A percentile compares a stretch with the other conserved stretches of the same genome.
These are phyloP conservation scores for Salix arbutifolia DNA, from an alignment of 345 rosid genomes.

Conservation along the genomic window DNA sequence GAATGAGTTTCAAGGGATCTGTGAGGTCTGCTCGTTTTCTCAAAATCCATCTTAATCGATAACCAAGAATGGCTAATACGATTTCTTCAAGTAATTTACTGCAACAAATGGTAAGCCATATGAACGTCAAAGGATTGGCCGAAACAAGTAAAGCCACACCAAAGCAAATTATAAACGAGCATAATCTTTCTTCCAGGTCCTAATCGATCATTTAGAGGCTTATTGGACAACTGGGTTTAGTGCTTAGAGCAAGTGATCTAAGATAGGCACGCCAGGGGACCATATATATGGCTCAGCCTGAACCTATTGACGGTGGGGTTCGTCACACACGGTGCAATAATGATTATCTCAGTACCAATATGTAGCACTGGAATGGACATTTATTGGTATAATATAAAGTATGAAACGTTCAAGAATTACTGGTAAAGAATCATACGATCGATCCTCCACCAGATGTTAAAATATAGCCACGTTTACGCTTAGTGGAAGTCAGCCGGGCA, in stretches of 20 bases:
- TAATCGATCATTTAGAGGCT: constrained; percentile 5
- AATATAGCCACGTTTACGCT: neutral
- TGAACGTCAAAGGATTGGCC: constrained; percentile 14
- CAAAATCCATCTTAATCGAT: too few species aligned
- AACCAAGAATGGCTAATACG: too few species aligned
- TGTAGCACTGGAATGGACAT: neutral
- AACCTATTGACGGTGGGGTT: constrained; percentile 13
- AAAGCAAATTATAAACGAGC: neutral
- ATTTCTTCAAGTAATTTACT: too few species aligned
- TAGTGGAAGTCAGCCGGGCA: constrained; percentile 25
- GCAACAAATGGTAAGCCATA: neutral
- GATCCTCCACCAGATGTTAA: neutral
- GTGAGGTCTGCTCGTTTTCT: too few species aligned
- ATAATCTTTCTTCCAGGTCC: neutral
- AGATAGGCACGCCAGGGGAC: constrained; percentile 7
- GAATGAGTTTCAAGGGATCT: too few species aligned
- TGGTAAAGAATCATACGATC: neutral
- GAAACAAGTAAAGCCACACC: neutral
- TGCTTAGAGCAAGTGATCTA: constrained; percentile 16
- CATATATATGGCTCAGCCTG: constrained; percentile 1
- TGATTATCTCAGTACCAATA: neutral
- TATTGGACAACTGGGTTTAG: constrained; percentile 6
- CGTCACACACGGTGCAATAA: neutral
- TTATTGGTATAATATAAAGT: neutral
- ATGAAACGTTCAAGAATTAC: neutral